A percentile compares a stretch with the other conserved stretches of the same genome.
These are phyloP conservation scores for Cladosporium colombiae DNA, from an alignment of 2,329 filamentous ascomycete species.

Conservation along the genomic window DNA sequence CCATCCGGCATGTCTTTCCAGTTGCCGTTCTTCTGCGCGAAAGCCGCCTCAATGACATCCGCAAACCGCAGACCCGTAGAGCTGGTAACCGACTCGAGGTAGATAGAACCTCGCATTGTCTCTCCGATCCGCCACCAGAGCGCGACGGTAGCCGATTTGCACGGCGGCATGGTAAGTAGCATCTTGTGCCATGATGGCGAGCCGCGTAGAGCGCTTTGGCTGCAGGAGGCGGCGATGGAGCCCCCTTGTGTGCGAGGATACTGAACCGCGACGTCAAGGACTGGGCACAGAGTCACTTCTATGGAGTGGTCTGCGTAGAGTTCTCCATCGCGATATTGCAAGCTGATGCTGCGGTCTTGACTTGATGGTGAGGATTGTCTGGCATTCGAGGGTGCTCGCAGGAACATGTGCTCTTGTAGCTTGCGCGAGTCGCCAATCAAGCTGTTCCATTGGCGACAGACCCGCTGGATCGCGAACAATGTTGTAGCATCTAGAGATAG, in stretches of 20 bases:
- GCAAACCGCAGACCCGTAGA: not conserved
- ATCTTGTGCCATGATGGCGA: slow-evolving; percentile 26
- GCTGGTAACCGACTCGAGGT: not conserved
- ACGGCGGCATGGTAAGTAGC: slow-evolving; percentile 24
- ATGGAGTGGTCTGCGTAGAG: not conserved
- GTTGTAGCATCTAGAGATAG: not conserved
- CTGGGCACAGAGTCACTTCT: not conserved
- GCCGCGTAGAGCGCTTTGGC: slow-evolving; percentile 1
- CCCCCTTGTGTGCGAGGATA: not conserved
- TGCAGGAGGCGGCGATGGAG: slow-evolving; percentile 3
- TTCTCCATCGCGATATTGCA: not conserved
- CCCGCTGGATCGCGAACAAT: slow-evolving; percentile 4
- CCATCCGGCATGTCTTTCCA: slow-evolving; percentile 13
- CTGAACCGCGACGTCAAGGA: not conserved
- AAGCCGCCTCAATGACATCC: slow-evolving; percentile 6
- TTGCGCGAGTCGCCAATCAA: not conserved
- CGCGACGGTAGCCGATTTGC: not conserved
- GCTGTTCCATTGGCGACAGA: not conserved
- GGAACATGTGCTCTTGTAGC: slow-evolving; percentile 8
- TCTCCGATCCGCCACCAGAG: slow-evolving; percentile 10
- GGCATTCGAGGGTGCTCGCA: not conserved
- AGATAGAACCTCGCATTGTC: slow-evolving; percentile 7
- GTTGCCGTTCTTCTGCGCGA: slow-evolving; percentile 1
- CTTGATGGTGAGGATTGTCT: not conserved
- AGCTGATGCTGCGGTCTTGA: not conserved